phyloP scores from a whole-genome alignment of 371 early-diverging fungal genomes.

The Apophysomyces sp. region DNA sequence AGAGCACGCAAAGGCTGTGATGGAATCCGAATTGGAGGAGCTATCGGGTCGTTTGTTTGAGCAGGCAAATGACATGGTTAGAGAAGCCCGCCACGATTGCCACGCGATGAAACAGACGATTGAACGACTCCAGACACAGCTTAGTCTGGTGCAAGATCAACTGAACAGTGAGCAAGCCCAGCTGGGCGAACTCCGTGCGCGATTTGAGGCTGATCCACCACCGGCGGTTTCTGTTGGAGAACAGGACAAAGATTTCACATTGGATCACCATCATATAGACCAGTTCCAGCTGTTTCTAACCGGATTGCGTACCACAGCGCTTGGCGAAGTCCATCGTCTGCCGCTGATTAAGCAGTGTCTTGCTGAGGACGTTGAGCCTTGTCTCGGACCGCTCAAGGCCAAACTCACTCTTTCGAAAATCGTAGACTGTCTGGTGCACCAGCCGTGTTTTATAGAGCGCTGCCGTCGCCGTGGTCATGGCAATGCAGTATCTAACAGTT shows the following conservation, averaged over 20 bases:
- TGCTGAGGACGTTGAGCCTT: slow-evolving; percentile 80
- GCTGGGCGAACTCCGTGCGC: slow-evolving; percentile 59
- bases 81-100: slow-evolving; percentile 61
- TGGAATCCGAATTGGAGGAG: slow-evolving; percentile 86
- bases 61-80: slow-evolving; percentile 87
- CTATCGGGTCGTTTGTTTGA: slow-evolving; percentile 81
- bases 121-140: slow-evolving; percentile 40
- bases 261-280: slow-evolving; percentile 21
- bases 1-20: slow-evolving; percentile 8
- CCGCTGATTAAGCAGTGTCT: slow-evolving; percentile 75
- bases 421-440: slow-evolving; percentile 70
- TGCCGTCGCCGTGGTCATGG: slow-evolving; percentile 50
- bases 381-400: slow-evolving; percentile 74
- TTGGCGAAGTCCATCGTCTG: slow-evolving; percentile 60
- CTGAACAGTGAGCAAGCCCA: slow-evolving; percentile 57
- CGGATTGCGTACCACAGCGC: slow-evolving; percentile 46
- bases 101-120: slow-evolving; percentile 38
- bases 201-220: slow-evolving; percentile 63
- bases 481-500: slow-evolving; percentile 41
- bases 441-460: slow-evolving; percentile 60
- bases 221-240: slow-evolving; percentile 70
- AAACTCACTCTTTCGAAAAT: slow-evolving; percentile 69
- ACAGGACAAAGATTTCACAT: slow-evolving; percentile 8
- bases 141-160: slow-evolving; percentile 53
- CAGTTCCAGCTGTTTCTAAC: slow-evolving; percentile 18